Evolutionary conservation across 768 basidiomycete species (phyloP).

Genomic region (Boletellus ananas): DNA sequence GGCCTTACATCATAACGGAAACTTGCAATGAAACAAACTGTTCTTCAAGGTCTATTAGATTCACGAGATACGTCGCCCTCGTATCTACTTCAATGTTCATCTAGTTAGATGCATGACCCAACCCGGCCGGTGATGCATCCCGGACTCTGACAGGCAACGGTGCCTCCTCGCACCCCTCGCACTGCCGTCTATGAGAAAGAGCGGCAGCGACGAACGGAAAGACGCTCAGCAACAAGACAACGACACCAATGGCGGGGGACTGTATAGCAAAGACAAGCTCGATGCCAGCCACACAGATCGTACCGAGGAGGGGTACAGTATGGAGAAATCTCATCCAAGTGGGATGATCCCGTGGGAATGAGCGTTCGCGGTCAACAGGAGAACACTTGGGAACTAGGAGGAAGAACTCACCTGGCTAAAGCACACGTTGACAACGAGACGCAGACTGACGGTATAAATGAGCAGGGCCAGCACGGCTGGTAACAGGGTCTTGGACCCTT

Average conservation of each 20-base stretch:
- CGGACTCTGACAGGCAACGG: background rate
- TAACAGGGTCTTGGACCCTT: conserved; percentile 5
- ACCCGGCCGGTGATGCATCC: background rate
- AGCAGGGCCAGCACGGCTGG: conserved; percentile 14
- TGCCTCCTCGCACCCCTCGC: background rate
- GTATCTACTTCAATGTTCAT: too few species aligned
- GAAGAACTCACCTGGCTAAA: conserved; percentile 7
- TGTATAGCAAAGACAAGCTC: background rate
- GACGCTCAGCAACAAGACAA: background rate
- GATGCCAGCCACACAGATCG: conserved; percentile 5
- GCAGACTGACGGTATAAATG: conserved; percentile 22
- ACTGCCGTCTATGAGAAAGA: background rate
- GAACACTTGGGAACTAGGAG: background rate
- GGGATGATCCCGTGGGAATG: background rate
- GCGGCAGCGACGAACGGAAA: background rate
- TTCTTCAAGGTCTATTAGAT: too few species aligned
- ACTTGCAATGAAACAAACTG: too few species aligned
- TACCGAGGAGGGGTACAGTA: conserved; percentile 16
- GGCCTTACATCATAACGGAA: too few species aligned
- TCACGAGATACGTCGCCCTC: too few species aligned
- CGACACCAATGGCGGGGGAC: background rate
- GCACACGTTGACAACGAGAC: conserved; percentile 7
- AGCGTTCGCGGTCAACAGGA: background rate
- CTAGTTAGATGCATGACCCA: too few species aligned
- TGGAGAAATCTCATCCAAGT: conserved; percentile 11